Evolutionary conservation across 2,329 filamentous ascomycete species (phyloP).

Genomic region (Colletotrichum ledebouriae): DNA sequence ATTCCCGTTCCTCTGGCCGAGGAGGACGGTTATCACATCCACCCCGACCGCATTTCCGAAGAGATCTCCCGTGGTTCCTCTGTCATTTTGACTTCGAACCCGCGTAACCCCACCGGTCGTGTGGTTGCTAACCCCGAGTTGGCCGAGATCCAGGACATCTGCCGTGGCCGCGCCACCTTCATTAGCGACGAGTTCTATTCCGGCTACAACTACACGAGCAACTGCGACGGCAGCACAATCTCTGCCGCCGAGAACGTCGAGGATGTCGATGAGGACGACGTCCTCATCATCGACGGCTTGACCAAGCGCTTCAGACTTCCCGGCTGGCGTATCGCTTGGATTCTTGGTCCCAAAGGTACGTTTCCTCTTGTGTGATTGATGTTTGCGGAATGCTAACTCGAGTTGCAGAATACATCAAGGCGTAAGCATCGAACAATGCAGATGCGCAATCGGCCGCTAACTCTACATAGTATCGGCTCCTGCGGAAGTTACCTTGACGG

Average conservation of each 20-base stretch:
- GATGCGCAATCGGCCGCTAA: not conserved
- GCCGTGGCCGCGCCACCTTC: slow-evolving; percentile 88
- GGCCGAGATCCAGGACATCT: slow-evolving; percentile 92
- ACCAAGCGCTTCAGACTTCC: slow-evolving; percentile 97
- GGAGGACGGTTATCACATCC: slow-evolving; percentile 92
- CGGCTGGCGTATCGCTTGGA: slow-evolving; percentile 97
- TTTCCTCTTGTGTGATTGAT: not conserved
- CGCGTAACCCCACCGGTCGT: slow-evolving; percentile 92
- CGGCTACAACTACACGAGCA: slow-evolving; percentile 94
- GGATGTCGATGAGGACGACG: slow-evolving; percentile 90
- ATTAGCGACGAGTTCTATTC: slow-evolving; percentile 98
- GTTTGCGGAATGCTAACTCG: slow-evolving; percentile 17
- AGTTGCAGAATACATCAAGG: slow-evolving; percentile 83
- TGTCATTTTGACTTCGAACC: slow-evolving; percentile 95
- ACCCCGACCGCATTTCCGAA: slow-evolving; percentile 91
- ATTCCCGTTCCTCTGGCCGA: slow-evolving; percentile 88
- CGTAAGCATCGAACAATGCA: slow-evolving; percentile 59
- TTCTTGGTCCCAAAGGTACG: slow-evolving; percentile 84
- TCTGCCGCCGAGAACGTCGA: slow-evolving; percentile 90
- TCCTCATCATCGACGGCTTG: slow-evolving; percentile 93
- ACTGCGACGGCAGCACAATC: slow-evolving; percentile 92
- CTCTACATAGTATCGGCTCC: slow-evolving; percentile 74
- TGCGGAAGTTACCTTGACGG: slow-evolving; percentile 96
- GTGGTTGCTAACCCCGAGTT: slow-evolving; percentile 89
- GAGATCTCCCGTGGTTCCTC: slow-evolving; percentile 88